Percentiles rank a stretch among this genome's conserved stretches.
These are phyloP conservation scores for Myriosclerotinia scirpicola DNA, from an alignment of 2,329 filamentous ascomycete genomes.

Conservation along the genomic window DNA sequence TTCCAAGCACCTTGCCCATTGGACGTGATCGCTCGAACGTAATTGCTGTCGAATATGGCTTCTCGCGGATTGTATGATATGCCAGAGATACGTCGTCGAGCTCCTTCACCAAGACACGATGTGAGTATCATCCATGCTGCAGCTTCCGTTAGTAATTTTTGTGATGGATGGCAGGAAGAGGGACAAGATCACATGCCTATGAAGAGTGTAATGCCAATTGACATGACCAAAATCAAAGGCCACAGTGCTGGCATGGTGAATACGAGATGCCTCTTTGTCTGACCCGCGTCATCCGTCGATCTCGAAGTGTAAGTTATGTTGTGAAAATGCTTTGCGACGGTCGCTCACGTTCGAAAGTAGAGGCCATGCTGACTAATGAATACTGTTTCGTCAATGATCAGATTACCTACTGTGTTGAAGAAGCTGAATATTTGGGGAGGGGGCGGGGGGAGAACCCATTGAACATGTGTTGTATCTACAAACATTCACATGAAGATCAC, in stretches of 20 bases:
- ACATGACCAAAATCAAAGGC: conserved; percentile 29
- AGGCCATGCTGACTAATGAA: conserved; percentile 15
- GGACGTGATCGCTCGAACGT: conserved; percentile 38
- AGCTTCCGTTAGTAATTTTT: neutral
- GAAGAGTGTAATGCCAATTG: conserved; percentile 30
- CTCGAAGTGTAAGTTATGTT: neutral
- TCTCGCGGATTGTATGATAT: conserved; percentile 35
- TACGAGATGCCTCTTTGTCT: no score
- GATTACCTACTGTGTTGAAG: no score
- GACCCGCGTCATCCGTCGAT: neutral
- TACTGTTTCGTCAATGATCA: neutral
- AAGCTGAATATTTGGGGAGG: neutral
- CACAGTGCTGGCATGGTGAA: conserved; percentile 20
- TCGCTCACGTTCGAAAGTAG: neutral
- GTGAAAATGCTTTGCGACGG: no score
- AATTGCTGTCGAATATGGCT: conserved; percentile 39
- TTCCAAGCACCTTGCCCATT: conserved; percentile 41
- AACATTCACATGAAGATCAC: neutral
- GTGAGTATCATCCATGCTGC: conserved; percentile 41
- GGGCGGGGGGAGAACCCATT: no score
- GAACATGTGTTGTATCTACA: neutral
- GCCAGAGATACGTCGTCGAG: conserved; percentile 34
- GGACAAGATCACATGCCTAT: conserved; percentile 34
- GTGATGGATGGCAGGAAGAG: neutral
- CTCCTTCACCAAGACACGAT: conserved; percentile 40